Percentiles rank a stretch among this genome's conserved stretches.
Conservation (phyloP, 805 yeast species). For the Saturnispora zaruensis region DNA sequence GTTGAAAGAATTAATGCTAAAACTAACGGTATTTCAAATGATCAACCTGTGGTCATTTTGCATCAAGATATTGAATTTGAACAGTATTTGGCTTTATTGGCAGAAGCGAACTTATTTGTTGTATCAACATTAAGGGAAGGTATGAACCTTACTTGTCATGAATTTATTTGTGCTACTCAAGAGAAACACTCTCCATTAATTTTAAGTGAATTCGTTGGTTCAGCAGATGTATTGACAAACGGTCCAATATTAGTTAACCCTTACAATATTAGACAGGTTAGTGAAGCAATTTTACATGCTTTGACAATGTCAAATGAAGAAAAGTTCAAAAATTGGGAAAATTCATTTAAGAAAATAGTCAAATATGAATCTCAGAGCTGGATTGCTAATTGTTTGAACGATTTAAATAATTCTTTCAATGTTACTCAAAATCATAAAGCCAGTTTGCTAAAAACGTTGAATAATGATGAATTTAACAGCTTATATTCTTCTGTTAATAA, state of each 20-base stretch:
- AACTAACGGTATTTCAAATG: constrained; percentile 59
- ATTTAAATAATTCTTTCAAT: constrained; percentile 46
- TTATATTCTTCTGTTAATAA: constrained; percentile 27
- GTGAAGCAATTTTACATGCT: constrained; percentile 55
- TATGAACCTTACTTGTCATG: constrained; percentile 94
- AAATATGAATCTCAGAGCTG: constrained; percentile 68
- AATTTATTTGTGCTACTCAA: constrained; percentile 69
- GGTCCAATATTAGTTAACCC: constrained; percentile 83
- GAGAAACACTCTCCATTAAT: constrained; percentile 73
- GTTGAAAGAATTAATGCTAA: constrained; percentile 80
- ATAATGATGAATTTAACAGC: constrained; percentile 29
- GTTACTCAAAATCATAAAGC: constrained; percentile 22
- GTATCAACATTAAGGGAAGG: constrained; percentile 95
- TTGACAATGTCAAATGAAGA: constrained; percentile 58
- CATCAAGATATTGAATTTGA: constrained; percentile 85
- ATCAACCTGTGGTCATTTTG: constrained; percentile 78
- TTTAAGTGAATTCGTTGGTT: constrained; percentile 89
- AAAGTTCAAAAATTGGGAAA: constrained; percentile 51
- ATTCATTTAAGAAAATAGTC: constrained; percentile 47
- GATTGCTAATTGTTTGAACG: constrained; percentile 50
- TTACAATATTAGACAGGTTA: constrained; percentile 68
- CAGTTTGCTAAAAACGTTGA: constrained; percentile 19
- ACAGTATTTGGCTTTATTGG: constrained; percentile 78
- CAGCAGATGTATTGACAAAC: constrained; percentile 64
- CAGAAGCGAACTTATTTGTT: constrained; percentile 81